Evolutionary conservation across 108 stramenopile genomes (phyloP).

Genomic region (Schizochytrium sp.): DNA sequence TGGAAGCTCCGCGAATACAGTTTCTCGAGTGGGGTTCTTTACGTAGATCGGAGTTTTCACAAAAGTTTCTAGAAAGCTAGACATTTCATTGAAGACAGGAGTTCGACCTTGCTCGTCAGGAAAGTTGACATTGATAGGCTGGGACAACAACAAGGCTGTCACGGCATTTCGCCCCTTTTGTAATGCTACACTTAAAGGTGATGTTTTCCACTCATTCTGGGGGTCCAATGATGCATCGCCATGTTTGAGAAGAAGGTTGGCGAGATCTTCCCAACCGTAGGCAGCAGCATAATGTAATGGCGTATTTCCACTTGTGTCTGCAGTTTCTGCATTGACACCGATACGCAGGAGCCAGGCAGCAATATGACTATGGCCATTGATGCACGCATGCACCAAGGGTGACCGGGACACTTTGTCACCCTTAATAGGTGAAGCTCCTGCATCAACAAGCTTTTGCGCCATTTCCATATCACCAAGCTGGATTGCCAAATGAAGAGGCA

Average conservation of each 20-base stretch:
- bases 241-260: constrained; percentile 1
- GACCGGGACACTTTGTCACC: constrained; percentile 18
- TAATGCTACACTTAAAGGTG: constrained; percentile 9
- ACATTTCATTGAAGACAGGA: neutral
- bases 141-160: neutral
- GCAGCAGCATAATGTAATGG: constrained; percentile 34
- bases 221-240: neutral
- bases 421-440: neutral
- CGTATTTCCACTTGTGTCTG: constrained; percentile 31
- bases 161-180: constrained; percentile 38
- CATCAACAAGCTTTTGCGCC: neutral
- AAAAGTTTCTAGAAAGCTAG: neutral
- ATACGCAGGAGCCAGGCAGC: constrained; percentile 29
- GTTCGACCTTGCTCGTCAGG: neutral
- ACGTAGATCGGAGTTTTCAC: neutral
- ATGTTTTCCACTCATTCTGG: constrained; percentile 12
- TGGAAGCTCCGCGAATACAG: neutral
- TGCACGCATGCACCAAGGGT: constrained; percentile 1
- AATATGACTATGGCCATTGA: constrained; percentile 9
- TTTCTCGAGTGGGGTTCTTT: too few relatives aligned
- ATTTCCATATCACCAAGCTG: neutral
- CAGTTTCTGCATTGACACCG: constrained; percentile 53
- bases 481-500: constrained; percentile 28
- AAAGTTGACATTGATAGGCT: constrained; percentile 29
- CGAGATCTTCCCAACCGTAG: neutral